These are phyloP conservation scores for Mediolabrus comicus DNA, from an alignment of 108 stramenopile genomes.

Conservation along the genomic window DNA sequence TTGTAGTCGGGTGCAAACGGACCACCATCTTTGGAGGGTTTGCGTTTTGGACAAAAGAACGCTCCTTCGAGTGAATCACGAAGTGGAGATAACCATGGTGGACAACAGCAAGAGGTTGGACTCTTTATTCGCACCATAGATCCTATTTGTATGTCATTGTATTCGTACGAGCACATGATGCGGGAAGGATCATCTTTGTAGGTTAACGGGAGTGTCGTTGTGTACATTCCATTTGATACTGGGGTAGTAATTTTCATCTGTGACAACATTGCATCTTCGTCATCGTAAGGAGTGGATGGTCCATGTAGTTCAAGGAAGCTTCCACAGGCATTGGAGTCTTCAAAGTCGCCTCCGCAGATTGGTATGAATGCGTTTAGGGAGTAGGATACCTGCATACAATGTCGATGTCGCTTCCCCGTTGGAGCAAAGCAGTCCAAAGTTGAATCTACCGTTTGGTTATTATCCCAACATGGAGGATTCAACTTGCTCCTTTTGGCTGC, in stretches of 20 bases:
- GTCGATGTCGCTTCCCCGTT: conserved; percentile 13
- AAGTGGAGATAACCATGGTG: conserved; percentile 21
- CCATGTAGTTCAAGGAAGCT: conserved; percentile 59
- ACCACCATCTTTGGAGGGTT: conserved; percentile 24
- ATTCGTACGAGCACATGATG: conserved; percentile 53
- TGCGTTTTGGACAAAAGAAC: conserved; percentile 44
- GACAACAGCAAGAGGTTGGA: conserved; percentile 43
- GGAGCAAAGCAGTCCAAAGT: conserved; percentile 36
- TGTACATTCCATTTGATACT: conserved; percentile 32
- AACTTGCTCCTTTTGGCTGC: conserved; percentile 18
- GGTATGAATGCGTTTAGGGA: conserved; percentile 47
- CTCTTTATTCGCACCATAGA: conserved; percentile 44
- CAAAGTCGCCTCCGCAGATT: conserved; percentile 43
- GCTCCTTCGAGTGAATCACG: conserved; percentile 27
- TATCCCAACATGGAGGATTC: conserved; percentile 53
- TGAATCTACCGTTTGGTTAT: conserved; percentile 58
- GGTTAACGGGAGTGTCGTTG: conserved; percentile 44
- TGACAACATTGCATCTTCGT: conserved; percentile 37
- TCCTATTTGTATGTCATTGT: conserved; percentile 24
- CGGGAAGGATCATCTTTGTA: conserved; percentile 42
- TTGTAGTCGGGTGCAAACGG: conserved; percentile 32
- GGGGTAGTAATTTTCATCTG: conserved; percentile 33
- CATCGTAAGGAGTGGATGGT: conserved; percentile 41
- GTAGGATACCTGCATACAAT: conserved; percentile 58
- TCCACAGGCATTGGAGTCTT: conserved; percentile 45